Evolutionary conservation across 352 stramenopile species (phyloP).

Genomic region (Globisporangium camurandrum): DNA sequence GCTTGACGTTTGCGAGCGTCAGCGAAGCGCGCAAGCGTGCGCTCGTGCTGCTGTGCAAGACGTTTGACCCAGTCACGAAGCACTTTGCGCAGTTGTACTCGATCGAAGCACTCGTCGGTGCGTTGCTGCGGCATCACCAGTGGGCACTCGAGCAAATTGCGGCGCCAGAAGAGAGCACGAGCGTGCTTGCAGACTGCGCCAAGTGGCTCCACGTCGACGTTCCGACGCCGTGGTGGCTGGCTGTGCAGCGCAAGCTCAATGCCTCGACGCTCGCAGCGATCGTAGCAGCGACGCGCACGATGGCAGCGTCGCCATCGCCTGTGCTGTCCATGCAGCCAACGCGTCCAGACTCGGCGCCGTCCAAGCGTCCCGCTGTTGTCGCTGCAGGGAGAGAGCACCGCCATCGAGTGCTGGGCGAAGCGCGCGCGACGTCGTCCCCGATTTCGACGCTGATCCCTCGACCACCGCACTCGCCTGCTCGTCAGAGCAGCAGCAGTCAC

Average conservation of each 20-base stretch:
- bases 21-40: slow-evolving; percentile 60
- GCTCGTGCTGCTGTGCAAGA: slow-evolving; percentile 64
- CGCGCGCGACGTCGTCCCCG: slow-evolving; percentile 1
- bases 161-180: slow-evolving; percentile 21
- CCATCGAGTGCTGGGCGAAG: too few species aligned
- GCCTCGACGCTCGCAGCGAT: slow-evolving; percentile 1
- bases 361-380: too few species aligned
- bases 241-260: slow-evolving; percentile 17
- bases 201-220: slow-evolving; percentile 39
- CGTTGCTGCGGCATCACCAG: slow-evolving; percentile 50
- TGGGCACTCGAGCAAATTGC: slow-evolving; percentile 45
- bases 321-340: background rate
- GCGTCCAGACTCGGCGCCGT: slow-evolving; percentile 7
- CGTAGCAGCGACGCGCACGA: slow-evolving; percentile 1
- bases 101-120: slow-evolving; percentile 42
- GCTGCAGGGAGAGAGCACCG: too few species aligned
- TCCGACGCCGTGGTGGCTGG: slow-evolving; percentile 43
- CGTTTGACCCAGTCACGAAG: slow-evolving; percentile 51
- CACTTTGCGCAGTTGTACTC: slow-evolving; percentile 58
- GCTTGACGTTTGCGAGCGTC: slow-evolving; percentile 63
- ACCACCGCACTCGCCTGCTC: background rate
- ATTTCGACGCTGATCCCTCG: slow-evolving; percentile 3
- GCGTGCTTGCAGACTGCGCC: slow-evolving; percentile 21
- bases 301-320: background rate
- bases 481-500: too few species aligned